Percentiles rank a stretch among this genome's conserved stretches.
These are phyloP conservation scores for Candida ulmi DNA, from an alignment of 805 yeast species.

Conservation along the genomic window DNA sequence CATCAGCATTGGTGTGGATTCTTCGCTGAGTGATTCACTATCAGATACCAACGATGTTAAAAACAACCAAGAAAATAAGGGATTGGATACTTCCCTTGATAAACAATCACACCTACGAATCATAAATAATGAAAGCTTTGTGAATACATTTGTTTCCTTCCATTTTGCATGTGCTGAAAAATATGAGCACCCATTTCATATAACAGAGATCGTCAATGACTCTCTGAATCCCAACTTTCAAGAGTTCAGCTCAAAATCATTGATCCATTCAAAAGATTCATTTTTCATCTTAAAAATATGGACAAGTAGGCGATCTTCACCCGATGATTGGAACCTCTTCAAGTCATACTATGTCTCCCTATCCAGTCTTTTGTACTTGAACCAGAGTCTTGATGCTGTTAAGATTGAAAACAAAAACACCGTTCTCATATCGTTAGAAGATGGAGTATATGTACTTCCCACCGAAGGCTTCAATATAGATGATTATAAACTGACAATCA, in stretches of 20 bases:
- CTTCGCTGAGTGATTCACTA: neutral
- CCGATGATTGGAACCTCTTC: slow-evolving; percentile 21
- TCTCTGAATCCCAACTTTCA: slow-evolving; percentile 26
- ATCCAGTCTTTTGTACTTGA: slow-evolving; percentile 26
- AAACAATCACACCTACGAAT: slow-evolving; percentile 25
- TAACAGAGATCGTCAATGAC: slow-evolving; percentile 27
- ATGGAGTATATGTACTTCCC: slow-evolving; percentile 23
- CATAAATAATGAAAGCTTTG: slow-evolving; percentile 22
- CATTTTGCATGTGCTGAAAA: slow-evolving; percentile 22
- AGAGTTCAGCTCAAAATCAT: slow-evolving; percentile 19
- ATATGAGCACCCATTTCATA: slow-evolving; percentile 24
- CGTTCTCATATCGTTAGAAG: slow-evolving; percentile 26
- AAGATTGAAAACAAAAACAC: slow-evolving; percentile 13
- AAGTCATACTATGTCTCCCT: slow-evolving; percentile 23
- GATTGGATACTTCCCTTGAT: slow-evolving; percentile 11
- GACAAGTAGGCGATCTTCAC: slow-evolving; percentile 7
- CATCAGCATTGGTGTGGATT: slow-evolving; percentile 4
- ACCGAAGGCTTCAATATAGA: slow-evolving; percentile 2
- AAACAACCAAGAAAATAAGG: too few species aligned
- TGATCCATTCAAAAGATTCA: slow-evolving; percentile 3
- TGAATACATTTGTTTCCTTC: slow-evolving; percentile 31
- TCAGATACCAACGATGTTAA: too few species aligned
- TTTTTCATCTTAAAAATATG: slow-evolving; percentile 18
- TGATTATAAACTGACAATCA: slow-evolving; percentile 6
- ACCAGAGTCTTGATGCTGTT: slow-evolving; percentile 22